Base-by-base conservation (phyloP, 495 filamentous ascomycete species). In the Umbilicaria muhlenbergii region DNA sequence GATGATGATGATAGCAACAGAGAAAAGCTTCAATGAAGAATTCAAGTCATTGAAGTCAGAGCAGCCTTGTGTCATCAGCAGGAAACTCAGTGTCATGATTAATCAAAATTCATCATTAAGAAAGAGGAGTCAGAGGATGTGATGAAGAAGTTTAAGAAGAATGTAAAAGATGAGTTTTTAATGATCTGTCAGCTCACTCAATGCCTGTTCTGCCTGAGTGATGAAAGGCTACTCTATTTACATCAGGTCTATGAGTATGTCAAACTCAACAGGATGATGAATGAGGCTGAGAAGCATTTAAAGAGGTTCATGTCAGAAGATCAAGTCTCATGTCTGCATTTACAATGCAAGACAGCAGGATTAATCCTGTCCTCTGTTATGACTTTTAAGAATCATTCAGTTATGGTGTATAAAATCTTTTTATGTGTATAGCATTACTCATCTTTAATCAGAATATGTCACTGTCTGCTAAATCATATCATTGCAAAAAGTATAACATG, bases 361-460 rank as follows among this genome's bases (percentile, higher is more conserved):
- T 38, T 50, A 15, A 38, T 49, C 36, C 43, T 57, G 33, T 17
- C 43, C 15, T 35, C 39, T 38, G 38, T 52, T n/a, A 45, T 39
- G 43, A 32, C 31, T 38, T 54, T 56, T 43, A 58, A 56, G 46
- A 56, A 54, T 45, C 51, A 56, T 43, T 46, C 50, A 32, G 43
- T n/a, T 14, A 45, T 14, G 32, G 46, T 35, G 16, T 34, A 52
- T 19, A 33, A 40, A 16, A 53, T 58, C 44, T 44, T 44, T 44
- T 28, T 44, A 14, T 31, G 42, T 28, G 42, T n/a, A 13, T 17
- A 15, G 16, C 19, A 21, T 21, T 21, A 5, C 2, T 21, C 5
- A 5, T 21, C 19, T 21, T 21, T 5, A 21, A 5, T 21, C 19
- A 21, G 19, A 21, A 2, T 21, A 21, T 21, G 19, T 21, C 19